Evolutionary conservation across 2,329 filamentous ascomycete species (phyloP), one percentile per base, ranked within the genome.

Genomic region (Xylariaceae sp.): DNA sequence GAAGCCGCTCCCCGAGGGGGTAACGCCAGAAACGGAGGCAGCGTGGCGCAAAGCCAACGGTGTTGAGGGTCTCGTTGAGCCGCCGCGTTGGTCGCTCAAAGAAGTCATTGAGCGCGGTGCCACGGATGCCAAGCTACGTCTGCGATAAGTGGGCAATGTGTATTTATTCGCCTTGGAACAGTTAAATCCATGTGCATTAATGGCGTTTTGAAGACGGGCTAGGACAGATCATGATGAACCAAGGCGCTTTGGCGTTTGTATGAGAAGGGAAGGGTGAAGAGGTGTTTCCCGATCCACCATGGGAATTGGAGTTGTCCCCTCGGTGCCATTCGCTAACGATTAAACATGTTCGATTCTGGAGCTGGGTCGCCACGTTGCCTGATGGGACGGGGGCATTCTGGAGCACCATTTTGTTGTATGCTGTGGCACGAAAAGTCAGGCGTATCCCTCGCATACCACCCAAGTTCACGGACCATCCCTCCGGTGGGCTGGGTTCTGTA

Each of bases 61-160:
- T 7, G 35, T 52, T 7, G 53, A 60, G 26, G 47, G 89, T 61
- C 84, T 94, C 52, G 77, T 95, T 63, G 74, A 77, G 62, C 82
- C 89, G 52, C 91, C 91, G 8, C 79, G 91, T 62, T 96, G 91
- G 91, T 80, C 78, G 59, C 72, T 96, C n/a, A 84, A 91, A 53
- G 90, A 96, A 59, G 85, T 96, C 47, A 78, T 96, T 60, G 82
- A 81, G 62, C 77, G 80, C 51, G 88, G 88, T 59, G 87, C 86
- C 27, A 80, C 87, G 64, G 89, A 95, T 71, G 81, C 86, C 64
- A 90, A 94, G 74, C 66, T 80, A 52, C 82, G 84, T 48, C 74
- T 95, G 68, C 80, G 83, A 71, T 91, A 19, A 83, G 53, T 60
- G 30, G 50, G 50, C 57, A 53, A 32, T 37, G 43, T 19, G 19